Conservation (phyloP, 2,329 filamentous ascomycete species). For the Alternaria sp. region DNA sequence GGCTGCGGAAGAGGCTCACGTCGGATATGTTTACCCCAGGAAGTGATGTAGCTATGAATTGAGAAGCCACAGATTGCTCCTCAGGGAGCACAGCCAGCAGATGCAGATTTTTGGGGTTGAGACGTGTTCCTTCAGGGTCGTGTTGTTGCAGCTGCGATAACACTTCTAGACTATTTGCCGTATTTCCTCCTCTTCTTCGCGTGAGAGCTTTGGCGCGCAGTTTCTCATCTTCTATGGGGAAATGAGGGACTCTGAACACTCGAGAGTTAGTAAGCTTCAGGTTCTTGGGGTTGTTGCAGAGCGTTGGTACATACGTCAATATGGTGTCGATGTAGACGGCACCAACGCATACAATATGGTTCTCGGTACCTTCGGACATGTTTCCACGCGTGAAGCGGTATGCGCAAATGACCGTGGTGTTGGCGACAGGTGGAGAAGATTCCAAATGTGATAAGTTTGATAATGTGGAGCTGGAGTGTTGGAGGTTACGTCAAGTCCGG, state of each 20-base stretch:
- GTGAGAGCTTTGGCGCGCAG: slow-evolving; percentile 66
- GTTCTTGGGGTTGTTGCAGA: not conserved
- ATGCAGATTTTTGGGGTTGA: slow-evolving; percentile 29
- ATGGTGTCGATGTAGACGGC: slow-evolving; percentile 76
- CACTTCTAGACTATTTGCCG: slow-evolving; percentile 74
- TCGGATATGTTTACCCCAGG: slow-evolving; percentile 56
- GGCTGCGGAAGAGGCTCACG: slow-evolving; percentile 64
- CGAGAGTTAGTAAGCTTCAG: not conserved
- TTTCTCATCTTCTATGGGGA: slow-evolving; percentile 74
- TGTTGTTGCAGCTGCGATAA: slow-evolving; percentile 61
- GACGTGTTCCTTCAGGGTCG: not conserved
- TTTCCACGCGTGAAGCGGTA: not conserved
- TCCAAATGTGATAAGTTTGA: not conserved
- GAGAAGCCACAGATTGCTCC: slow-evolving; percentile 57
- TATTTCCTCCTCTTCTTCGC: slow-evolving; percentile 73
- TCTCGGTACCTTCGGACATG: not conserved
- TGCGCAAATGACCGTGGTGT: not conserved
- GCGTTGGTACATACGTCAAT: slow-evolving; percentile 1
- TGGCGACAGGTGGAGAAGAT: not conserved
- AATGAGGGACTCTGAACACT: slow-evolving; percentile 64
- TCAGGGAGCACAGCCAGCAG: slow-evolving; percentile 60
- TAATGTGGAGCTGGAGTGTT: slow-evolving; percentile 5
- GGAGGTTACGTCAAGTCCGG: slow-evolving; percentile 1
- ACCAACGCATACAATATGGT: slow-evolving; percentile 68
- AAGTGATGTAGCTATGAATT: slow-evolving; percentile 63